A percentile compares a stretch with the other conserved stretches of the same genome.
Evolutionary conservation across 768 basidiomycete species (phyloP).

Genomic region (Leccinum sublutescens): DNA sequence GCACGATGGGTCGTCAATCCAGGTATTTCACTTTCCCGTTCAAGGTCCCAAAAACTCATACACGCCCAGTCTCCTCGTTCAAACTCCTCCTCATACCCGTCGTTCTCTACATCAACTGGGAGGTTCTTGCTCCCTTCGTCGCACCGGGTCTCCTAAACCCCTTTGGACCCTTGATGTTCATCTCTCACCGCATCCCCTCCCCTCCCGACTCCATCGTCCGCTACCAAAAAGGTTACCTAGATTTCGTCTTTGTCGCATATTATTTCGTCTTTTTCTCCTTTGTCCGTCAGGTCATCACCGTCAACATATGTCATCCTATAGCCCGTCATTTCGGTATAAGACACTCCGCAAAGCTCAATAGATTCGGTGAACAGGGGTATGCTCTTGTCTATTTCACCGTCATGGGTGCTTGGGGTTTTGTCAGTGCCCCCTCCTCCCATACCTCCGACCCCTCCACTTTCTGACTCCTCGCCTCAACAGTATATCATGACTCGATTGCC

Average conservation of each 20-base stretch:
- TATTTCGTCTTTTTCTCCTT: slow-evolving; percentile 89
- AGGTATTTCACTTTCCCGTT: slow-evolving; percentile 33
- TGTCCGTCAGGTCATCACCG: slow-evolving; percentile 70
- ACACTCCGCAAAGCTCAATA: slow-evolving; percentile 61
- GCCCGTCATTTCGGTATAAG: slow-evolving; percentile 71
- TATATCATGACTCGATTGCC: slow-evolving; percentile 79
- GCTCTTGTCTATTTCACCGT: slow-evolving; percentile 75
- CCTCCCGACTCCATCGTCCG: slow-evolving; percentile 54
- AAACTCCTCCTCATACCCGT: slow-evolving; percentile 63
- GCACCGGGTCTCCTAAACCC: slow-evolving; percentile 61
- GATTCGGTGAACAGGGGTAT: slow-evolving; percentile 93
- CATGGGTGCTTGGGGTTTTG: slow-evolving; percentile 75
- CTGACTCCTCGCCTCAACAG: slow-evolving; percentile 37
- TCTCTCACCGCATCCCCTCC: slow-evolving; percentile 60
- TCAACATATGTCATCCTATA: slow-evolving; percentile 63
- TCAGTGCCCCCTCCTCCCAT: slow-evolving; percentile 37
- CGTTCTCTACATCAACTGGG: slow-evolving; percentile 65
- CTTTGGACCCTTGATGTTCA: slow-evolving; percentile 66
- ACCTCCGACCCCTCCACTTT: neutral
- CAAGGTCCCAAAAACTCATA: neutral
- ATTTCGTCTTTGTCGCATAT: slow-evolving; percentile 78
- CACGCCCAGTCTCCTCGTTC: slow-evolving; percentile 54
- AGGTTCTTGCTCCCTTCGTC: slow-evolving; percentile 48
- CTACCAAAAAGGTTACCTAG: slow-evolving; percentile 72
- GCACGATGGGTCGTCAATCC: slow-evolving; percentile 76